Evolutionary conservation across 2,329 filamentous ascomycete genomes (phyloP).

Genomic region (Phoma sp.): DNA sequence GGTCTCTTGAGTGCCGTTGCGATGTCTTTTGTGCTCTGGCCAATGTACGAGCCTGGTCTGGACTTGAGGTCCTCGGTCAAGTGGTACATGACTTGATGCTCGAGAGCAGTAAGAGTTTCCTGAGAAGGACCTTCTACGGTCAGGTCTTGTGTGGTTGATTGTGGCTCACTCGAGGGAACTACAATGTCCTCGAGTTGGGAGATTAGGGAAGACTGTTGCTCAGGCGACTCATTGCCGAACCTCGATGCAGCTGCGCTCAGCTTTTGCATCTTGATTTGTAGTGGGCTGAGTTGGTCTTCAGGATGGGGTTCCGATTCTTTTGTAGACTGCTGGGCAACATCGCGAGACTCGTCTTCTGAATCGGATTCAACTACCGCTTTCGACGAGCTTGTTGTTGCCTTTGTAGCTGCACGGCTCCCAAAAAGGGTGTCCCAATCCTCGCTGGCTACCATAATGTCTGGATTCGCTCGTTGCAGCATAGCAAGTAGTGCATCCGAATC

Average conservation of each 20-base stretch:
- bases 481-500: slow-evolving; percentile 12
- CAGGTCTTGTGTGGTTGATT: not conserved
- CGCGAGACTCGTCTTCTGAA: not conserved
- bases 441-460: not conserved
- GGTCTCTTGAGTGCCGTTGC: slow-evolving; percentile 11
- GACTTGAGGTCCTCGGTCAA: slow-evolving; percentile 21
- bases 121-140: not conserved
- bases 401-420: not conserved
- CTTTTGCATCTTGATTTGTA: slow-evolving; percentile 20
- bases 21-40: slow-evolving; percentile 16
- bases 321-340: not conserved
- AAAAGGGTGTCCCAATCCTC: not conserved
- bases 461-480: slow-evolving; percentile 11
- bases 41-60: slow-evolving; percentile 29
- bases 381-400: not conserved
- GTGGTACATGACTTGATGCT: slow-evolving; percentile 17
- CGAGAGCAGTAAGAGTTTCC: slow-evolving; percentile 6
- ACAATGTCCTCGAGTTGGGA: not conserved
- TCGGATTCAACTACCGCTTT: not conserved
- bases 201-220: not conserved
- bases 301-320: not conserved
- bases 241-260: slow-evolving; percentile 12
- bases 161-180: not conserved
- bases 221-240: slow-evolving; percentile 1
- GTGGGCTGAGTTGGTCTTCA: slow-evolving; percentile 7